Percentiles rank a stretch among this genome's conserved stretches.
Evolutionary conservation across 2,329 filamentous ascomycete genomes (phyloP).

Genomic region (Thermothelomyces thermophilus): DNA sequence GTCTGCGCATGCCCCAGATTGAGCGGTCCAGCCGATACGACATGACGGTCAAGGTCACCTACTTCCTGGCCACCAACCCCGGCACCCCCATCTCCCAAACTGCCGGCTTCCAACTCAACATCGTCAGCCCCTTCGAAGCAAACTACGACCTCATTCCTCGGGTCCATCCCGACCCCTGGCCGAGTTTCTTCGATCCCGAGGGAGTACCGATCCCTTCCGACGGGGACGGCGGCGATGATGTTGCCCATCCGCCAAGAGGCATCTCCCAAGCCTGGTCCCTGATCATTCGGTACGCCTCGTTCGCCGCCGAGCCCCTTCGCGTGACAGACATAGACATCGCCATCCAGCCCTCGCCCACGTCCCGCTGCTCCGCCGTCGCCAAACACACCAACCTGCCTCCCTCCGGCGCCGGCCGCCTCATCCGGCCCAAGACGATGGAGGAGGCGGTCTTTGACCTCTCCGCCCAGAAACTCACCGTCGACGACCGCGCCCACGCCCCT

Average conservation of each 20-base stretch:
- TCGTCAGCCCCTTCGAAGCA: conserved; percentile 82
- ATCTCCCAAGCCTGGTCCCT: conserved; percentile 78
- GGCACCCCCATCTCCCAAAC: conserved; percentile 76
- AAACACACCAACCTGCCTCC: conserved; percentile 28
- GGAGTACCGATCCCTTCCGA: conserved; percentile 33
- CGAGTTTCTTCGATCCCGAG: conserved; percentile 70
- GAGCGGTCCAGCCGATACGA: conserved; percentile 52
- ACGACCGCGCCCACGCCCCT: conserved; percentile 70
- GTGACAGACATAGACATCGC: conserved; percentile 51
- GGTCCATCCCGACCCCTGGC: conserved; percentile 74
- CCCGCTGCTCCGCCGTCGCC: conserved; percentile 48
- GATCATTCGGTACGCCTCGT: conserved; percentile 66
- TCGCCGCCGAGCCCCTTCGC: conserved; percentile 64
- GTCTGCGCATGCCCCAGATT: conserved; percentile 46
- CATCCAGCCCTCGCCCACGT: conserved; percentile 15
- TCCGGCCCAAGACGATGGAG: conserved; percentile 62
- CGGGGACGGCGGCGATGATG: conserved; percentile 28
- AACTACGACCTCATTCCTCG: conserved; percentile 82
- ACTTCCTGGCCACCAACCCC: conserved; percentile 71
- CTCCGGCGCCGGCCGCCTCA: conserved; percentile 39
- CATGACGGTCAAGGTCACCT: conserved; percentile 65
- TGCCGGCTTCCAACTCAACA: conserved; percentile 59
- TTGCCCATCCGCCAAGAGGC: conserved; percentile 41
- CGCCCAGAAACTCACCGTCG: conserved; percentile 69
- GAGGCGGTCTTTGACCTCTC: conserved; percentile 68